These are phyloP conservation scores for Anisodus tanguticus DNA, from an alignment of 257 asterid species.

Conservation along the genomic window DNA sequence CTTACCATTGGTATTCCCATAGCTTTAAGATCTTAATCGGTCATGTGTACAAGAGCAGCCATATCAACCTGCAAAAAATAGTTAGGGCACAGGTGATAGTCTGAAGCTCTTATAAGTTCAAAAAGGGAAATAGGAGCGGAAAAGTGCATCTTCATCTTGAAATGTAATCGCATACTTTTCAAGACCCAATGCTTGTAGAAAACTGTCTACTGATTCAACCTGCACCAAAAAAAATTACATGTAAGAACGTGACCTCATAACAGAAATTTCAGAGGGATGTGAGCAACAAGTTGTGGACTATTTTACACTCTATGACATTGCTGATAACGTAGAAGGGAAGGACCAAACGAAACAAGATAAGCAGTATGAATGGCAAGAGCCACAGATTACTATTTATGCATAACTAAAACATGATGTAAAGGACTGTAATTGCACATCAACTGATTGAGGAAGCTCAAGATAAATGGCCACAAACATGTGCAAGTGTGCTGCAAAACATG, in stretches of 20 bases:
- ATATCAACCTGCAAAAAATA: conserved; percentile 80
- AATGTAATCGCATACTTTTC: conserved; percentile 85
- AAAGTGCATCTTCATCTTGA: conserved; percentile 78
- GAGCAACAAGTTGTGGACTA: too few species aligned
- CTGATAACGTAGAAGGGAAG: too few species aligned
- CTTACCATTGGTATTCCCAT: conserved; percentile 96
- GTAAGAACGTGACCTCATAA: too few species aligned
- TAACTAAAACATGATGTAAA: too few species aligned
- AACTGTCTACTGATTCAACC: conserved; percentile 80
- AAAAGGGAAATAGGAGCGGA: neutral
- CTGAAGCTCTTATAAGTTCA: neutral
- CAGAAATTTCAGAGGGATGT: too few species aligned
- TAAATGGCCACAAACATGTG: neutral
- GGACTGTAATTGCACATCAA: neutral
- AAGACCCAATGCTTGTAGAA: conserved; percentile 84
- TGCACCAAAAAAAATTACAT: conserved; percentile 41
- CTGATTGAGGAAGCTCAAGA: neutral
- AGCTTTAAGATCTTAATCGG: conserved; percentile 96
- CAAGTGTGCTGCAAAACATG: neutral
- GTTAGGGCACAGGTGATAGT: neutral
- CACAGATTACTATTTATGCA: too few species aligned
- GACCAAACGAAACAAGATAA: too few species aligned
- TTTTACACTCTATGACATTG: too few species aligned
- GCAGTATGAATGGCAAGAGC: too few species aligned
- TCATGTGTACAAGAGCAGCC: conserved; percentile 93